Evolutionary conservation across 2,329 filamentous ascomycete species (phyloP).

Genomic region (Leptographium wingfieldii): DNA sequence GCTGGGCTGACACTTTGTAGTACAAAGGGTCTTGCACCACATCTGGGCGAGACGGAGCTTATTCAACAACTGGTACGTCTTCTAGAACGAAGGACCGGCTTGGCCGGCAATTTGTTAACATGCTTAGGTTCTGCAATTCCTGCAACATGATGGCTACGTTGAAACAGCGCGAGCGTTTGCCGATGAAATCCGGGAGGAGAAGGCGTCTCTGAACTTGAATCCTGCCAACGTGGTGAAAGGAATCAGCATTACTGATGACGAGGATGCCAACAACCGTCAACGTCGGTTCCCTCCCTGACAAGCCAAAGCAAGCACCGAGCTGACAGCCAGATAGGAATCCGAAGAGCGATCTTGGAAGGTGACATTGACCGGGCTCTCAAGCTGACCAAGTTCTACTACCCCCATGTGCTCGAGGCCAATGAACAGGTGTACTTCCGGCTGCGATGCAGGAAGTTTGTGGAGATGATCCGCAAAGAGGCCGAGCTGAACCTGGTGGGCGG

Average conservation of each 20-base stretch:
- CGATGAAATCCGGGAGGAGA: slow-evolving; percentile 64
- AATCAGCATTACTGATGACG: slow-evolving; percentile 63
- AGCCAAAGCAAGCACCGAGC: background rate
- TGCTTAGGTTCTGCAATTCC: slow-evolving; percentile 57
- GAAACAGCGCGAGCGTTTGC: slow-evolving; percentile 85
- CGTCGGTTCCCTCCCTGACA: slow-evolving; percentile 38
- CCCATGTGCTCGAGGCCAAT: slow-evolving; percentile 65
- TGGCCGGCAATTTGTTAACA: background rate
- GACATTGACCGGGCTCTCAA: slow-evolving; percentile 87
- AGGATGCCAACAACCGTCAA: slow-evolving; percentile 77
- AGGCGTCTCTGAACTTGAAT: slow-evolving; percentile 52
- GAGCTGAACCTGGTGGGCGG: slow-evolving; percentile 44
- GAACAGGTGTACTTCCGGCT: slow-evolving; percentile 79
- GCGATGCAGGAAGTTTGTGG: slow-evolving; percentile 83
- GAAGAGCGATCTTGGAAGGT: slow-evolving; percentile 75
- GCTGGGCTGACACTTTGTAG: slow-evolving; percentile 18
- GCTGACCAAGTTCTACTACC: slow-evolving; percentile 66
- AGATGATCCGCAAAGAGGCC: slow-evolving; percentile 72
- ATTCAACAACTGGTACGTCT: slow-evolving; percentile 60
- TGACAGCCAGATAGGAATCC: slow-evolving; percentile 49
- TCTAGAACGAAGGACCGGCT: background rate
- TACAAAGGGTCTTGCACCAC: slow-evolving; percentile 48
- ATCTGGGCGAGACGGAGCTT: slow-evolving; percentile 60
- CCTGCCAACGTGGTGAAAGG: slow-evolving; percentile 38
- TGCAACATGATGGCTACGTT: slow-evolving; percentile 90